Evolutionary conservation across 148 eudicot genomes (phyloP).

Genomic region (Vaccinium corymbosum): DNA sequence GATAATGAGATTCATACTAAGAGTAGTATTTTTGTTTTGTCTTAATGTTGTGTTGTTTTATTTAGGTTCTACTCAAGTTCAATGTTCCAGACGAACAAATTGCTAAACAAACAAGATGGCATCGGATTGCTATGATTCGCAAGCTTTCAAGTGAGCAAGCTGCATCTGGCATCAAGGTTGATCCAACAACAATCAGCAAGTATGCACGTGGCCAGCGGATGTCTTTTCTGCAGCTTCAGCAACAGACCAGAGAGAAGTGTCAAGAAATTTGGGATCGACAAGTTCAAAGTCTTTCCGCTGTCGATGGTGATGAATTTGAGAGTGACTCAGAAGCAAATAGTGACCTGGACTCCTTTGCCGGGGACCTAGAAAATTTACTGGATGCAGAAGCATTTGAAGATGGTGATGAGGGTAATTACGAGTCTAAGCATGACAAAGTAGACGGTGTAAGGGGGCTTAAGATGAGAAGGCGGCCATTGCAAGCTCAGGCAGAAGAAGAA

Average conservation of each 20-base stretch:
- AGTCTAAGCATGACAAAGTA: slow-evolving; percentile 49
- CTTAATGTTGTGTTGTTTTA: not conserved
- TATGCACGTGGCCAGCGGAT: slow-evolving; percentile 98
- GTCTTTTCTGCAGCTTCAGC: slow-evolving; percentile 98
- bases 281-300: slow-evolving; percentile 69
- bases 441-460: slow-evolving; percentile 92
- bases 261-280: slow-evolving; percentile 99
- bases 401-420: slow-evolving; percentile 61
- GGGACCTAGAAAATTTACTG: slow-evolving; percentile 92
- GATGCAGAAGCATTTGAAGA: slow-evolving; percentile 96
- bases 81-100: slow-evolving; percentile 80
- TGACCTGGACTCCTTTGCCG: slow-evolving; percentile 97
- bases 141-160: slow-evolving; percentile 98
- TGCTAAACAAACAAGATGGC: slow-evolving; percentile 85
- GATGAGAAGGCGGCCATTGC: slow-evolving; percentile 82
- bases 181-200: slow-evolving; percentile 85
- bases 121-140: slow-evolving; percentile 93
- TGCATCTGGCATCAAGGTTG: slow-evolving; percentile 78
- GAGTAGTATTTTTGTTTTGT: not conserved
- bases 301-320: slow-evolving; percentile 86
- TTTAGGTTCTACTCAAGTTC: slow-evolving; percentile 78
- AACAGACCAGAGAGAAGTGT: slow-evolving; percentile 92
- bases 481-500: slow-evolving; percentile 75
- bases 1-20: not conserved
- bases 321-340: slow-evolving; percentile 91